A percentile compares a stretch with the other conserved stretches of the same genome.
Evolutionary conservation across 805 yeast species (phyloP).

Genomic region (Cyberlindnera maclurae): DNA sequence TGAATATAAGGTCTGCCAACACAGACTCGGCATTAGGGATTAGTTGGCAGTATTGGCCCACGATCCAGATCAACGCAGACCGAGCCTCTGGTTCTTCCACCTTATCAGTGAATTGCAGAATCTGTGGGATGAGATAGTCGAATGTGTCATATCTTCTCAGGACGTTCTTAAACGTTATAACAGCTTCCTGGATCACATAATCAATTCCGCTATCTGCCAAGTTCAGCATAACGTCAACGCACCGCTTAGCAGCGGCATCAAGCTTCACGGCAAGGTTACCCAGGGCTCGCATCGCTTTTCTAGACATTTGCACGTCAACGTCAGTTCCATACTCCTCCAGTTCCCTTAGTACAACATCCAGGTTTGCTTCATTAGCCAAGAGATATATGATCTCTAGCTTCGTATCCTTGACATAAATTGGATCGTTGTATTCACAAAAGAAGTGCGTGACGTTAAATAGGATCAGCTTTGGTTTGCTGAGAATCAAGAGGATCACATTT

Average conservation of each 20-base stretch:
- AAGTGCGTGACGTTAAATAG: conserved; percentile 69
- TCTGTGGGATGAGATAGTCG: conserved; percentile 33
- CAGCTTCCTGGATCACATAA: conserved; percentile 73
- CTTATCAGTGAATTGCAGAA: conserved; percentile 39
- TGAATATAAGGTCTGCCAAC: conserved; percentile 35
- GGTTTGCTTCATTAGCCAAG: conserved; percentile 60
- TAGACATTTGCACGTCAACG: conserved; percentile 76
- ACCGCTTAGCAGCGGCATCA: conserved; percentile 49
- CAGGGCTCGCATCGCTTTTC: conserved; percentile 82
- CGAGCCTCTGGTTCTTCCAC: conserved; percentile 76
- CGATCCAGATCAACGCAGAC: conserved; percentile 74
- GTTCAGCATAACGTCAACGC: conserved; percentile 55
- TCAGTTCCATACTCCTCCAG: conserved; percentile 83
- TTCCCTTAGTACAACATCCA: conserved; percentile 60
- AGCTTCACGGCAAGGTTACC: conserved; percentile 84
- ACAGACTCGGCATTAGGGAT: conserved; percentile 36
- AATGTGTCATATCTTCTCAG: conserved; percentile 68
- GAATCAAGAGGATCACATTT: conserved; percentile 67
- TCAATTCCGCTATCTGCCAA: conserved; percentile 59
- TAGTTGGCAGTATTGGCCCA: conserved; percentile 59
- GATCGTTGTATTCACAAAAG: conserved; percentile 79
- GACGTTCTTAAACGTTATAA: conserved; percentile 69
- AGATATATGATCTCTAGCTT: conserved; percentile 81
- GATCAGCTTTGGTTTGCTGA: conserved; percentile 55
- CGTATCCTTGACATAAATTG: conserved; percentile 82